Evolutionary conservation across 768 basidiomycete species (phyloP), one percentile per base, ranked within the genome.

Genomic region (Amanita muscaria): DNA sequence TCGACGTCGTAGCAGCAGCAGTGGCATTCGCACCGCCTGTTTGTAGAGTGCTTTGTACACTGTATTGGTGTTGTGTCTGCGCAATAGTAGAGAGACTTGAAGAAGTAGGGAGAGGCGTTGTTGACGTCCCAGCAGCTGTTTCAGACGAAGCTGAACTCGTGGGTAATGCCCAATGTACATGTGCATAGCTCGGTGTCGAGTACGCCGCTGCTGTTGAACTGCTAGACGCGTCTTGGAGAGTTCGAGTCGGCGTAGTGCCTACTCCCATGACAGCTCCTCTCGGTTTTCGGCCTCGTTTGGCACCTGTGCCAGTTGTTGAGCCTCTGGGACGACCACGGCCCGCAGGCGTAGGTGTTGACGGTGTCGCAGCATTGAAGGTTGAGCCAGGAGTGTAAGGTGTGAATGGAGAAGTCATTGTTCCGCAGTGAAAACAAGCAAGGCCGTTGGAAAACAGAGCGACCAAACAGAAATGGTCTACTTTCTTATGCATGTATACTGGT

Each of bases 261-360:
- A 56, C 39, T 10, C 46, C 46, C 14, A 55, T 55, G 16, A 58
- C 49, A 10, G 61, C 62, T 30, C 64, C 68, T 30, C 67, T 67
- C 5, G 74, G 72, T 56, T 76, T 76, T 34, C 68, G 61, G 45
- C 72, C 68, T 31, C 71, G 65, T 59, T 72, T 69, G 42, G 67
- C 68, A 46, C 68, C 68, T 15, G 55, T 58, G 16, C 40, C 43
- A 27, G 37, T 2, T 23, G 47, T 45, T 37, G 59, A 31, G 21
- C 64, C 66, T 47, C 64, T 48, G 16, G 60, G 61, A 23, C 66
- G 57, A 22, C 66, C 64, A 7, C 66, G 61, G 36, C 56, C 51
- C 19, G 49, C 50, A 12, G 57, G 56, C 24, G 60, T 60, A 10
- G 59, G 60, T n/a, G 62, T 61, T 6, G 41, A 11, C 31, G 53